Conservation (phyloP, 192 early-diverging fungal species). For the Diversispora eburnea region DNA sequence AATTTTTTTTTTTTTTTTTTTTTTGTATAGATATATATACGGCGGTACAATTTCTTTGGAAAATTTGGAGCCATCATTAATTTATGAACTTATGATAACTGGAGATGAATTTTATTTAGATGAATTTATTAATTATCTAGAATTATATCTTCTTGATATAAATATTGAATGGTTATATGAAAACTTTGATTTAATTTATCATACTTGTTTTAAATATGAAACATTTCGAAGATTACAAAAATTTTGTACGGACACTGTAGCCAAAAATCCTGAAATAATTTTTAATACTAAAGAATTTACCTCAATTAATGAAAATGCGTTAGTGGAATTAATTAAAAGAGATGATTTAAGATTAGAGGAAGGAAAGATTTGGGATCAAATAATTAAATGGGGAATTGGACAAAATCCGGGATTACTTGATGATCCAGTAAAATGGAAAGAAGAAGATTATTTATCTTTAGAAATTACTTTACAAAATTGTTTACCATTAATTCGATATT, state of each 20-base stretch:
- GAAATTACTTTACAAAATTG: background rate
- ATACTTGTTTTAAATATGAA: slow-evolving; percentile 3
- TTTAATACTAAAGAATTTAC: slow-evolving; percentile 2
- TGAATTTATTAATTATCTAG: too few species aligned
- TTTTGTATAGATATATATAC: too few species aligned
- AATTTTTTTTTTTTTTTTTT: too few species aligned
- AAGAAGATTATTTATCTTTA: background rate
- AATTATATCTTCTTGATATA: too few species aligned
- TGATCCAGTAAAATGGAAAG: slow-evolving; percentile 7
- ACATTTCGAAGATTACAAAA: background rate
- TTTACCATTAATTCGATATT: slow-evolving; percentile 4
- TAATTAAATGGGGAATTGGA: slow-evolving; percentile 23
- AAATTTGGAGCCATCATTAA: too few species aligned
- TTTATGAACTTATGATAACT: too few species aligned
- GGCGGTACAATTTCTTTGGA: too few species aligned
- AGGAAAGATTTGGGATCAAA: slow-evolving; percentile 7
- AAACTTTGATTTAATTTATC: background rate
- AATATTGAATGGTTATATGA: too few species aligned
- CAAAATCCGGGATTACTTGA: background rate
- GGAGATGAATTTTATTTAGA: too few species aligned
- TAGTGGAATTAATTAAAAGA: background rate
- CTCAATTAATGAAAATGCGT: background rate
- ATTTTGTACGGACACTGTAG: background rate
- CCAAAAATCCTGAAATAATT: slow-evolving; percentile 1
- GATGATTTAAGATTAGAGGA: slow-evolving; percentile 17